Base-by-base conservation (phyloP, 768 basidiomycete genomes). In the Sporobolomyces pararoseus region DNA sequence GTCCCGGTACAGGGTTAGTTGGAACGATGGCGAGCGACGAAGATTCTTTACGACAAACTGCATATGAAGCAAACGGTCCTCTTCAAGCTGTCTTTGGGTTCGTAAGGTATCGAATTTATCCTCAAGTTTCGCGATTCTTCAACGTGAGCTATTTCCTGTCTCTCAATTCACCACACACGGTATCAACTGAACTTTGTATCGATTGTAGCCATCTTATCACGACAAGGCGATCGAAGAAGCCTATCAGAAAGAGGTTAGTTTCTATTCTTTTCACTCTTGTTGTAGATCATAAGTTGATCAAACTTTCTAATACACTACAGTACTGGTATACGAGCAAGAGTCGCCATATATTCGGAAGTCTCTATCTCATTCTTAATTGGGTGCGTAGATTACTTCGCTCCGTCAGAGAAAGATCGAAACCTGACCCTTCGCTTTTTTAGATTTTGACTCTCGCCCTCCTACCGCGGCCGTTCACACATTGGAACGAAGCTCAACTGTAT, bases 351-450 rank as follows among this genome's bases (percentile, higher is more conserved):
- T 87, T 86, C 84, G 85, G 86, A 9, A 81, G 85, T 14, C 66
- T 84, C 13, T 90, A 88, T 82, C 81, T 88, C 49, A 80, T 88
- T 60, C 73, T 84, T 37, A 89, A 87, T 74, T 90, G 89, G 88
- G 81, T 85, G 25, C 87, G 83, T 47, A 47, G 46, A 7, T 53
- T 35, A 27, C 23, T 47, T 9, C 39, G 37, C n/a, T n/a, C 21
- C 17, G 19, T 16, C 7, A 14, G 1, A 4, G 12, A 14, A 25
- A 2, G 4, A 13, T 47, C 21, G 46, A 9, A 4, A 19, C 23
- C 6, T 9, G 9, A 21, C 7, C n/a, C 14, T 21, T n/a, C 13
- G 84, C 7, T 78, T 84, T 9, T 44, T 88, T 90, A 78, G 83
- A 85, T 73, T 81, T 85, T 29, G 87, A 86, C 78, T 82, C 85